Evolutionary conservation across 257 asterid species (phyloP).

Genomic region (Solanum sejunctum): DNA sequence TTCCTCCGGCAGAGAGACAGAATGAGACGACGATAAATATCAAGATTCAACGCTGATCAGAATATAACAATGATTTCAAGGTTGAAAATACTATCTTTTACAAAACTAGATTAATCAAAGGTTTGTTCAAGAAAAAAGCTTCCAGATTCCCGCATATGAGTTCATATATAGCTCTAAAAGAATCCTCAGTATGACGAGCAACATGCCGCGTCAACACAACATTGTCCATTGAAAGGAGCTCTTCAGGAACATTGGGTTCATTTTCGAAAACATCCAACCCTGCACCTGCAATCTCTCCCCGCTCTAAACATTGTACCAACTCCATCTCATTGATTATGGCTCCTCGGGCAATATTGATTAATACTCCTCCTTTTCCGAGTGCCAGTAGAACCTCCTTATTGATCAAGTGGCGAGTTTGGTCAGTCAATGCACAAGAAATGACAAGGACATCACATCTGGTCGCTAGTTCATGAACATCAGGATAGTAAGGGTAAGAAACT

Average conservation of each 20-base stretch:
- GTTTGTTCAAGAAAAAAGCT: constrained; percentile 23
- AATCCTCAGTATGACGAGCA: constrained; percentile 18
- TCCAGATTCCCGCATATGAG: constrained; percentile 13
- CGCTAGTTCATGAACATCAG: constrained; percentile 32
- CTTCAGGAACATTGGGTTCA: constrained; percentile 28
- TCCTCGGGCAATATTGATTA: constrained; percentile 66
- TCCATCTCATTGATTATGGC: constrained; percentile 27
- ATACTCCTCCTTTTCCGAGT: constrained; percentile 46
- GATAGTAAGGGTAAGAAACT: constrained; percentile 21
- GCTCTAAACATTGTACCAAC: constrained; percentile 19
- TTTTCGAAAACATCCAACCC: constrained; percentile 27
- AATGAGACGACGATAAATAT: neutral
- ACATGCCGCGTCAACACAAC: constrained; percentile 50
- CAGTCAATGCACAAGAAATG: constrained; percentile 46
- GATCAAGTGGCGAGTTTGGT: constrained; percentile 61
- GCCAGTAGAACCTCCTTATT: constrained; percentile 39
- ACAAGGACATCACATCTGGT: constrained; percentile 33
- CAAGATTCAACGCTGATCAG: neutral
- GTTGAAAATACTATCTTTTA: neutral
- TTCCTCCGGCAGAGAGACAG: no score
- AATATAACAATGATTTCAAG: neutral
- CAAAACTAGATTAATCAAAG: constrained; percentile 16
- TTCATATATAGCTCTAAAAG: constrained; percentile 6
- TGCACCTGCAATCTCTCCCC: constrained; percentile 25
- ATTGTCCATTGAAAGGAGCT: constrained; percentile 30